These are phyloP conservation scores for Hypoxylon trugodes DNA, from an alignment of 495 filamentous ascomycete genomes.

Conservation along the genomic window DNA sequence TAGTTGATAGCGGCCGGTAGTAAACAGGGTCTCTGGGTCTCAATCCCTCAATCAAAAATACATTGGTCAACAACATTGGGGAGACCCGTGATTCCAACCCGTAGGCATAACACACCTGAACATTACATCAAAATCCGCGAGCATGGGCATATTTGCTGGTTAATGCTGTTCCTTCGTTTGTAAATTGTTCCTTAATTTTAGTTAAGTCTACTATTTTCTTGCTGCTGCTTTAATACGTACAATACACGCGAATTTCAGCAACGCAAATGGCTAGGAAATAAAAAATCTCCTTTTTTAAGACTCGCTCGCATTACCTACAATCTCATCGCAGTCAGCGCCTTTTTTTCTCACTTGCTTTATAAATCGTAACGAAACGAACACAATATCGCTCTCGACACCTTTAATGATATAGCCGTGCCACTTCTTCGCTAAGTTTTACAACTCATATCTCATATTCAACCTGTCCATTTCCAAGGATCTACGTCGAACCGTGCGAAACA, in stretches of 20 bases:
- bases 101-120: conserved; percentile 16
- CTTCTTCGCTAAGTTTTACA: not conserved
- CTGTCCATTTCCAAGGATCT: too few species aligned
- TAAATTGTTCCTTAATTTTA: conserved; percentile 7
- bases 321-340: not conserved
- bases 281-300: conserved; percentile 8
- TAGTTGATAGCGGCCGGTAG: conserved; percentile 7
- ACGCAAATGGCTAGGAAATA: conserved; percentile 11
- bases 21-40: conserved; percentile 20
- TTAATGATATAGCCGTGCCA: conserved; percentile 25
- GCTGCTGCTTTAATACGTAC: conserved; percentile 15
- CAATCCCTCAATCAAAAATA: too few species aligned
- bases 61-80: conserved; percentile 22
- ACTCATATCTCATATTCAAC: not conserved
- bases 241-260: conserved; percentile 4
- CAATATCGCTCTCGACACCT: conserved; percentile 8
- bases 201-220: conserved; percentile 2
- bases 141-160: conserved; percentile 21
- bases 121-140: conserved; percentile 3
- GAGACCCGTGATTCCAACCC: conserved; percentile 24
- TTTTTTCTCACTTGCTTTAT: conserved; percentile 4
- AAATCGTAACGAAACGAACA: conserved; percentile 15
- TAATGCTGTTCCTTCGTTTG: conserved; percentile 8
- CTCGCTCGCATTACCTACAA: not conserved
- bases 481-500: conserved; percentile 9